Conservation (phyloP, 2,329 filamentous ascomycete genomes). For the Cordyceps cateniannulata region DNA sequence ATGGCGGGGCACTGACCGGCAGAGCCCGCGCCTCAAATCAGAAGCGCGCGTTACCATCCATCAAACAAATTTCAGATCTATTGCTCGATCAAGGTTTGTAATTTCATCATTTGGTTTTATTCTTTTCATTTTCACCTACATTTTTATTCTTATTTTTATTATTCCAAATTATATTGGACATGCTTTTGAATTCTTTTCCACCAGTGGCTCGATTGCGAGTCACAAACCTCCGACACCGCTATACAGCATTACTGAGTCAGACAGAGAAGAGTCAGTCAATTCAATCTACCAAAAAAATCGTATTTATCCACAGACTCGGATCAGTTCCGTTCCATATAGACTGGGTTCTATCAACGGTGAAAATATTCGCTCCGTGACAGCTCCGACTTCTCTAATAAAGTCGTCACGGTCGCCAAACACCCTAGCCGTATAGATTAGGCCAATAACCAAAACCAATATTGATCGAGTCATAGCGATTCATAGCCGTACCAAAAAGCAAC, state of each 20-base stretch:
- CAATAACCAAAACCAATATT: background rate
- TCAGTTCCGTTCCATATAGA: background rate
- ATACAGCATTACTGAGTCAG: background rate
- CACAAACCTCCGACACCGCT: too few species aligned
- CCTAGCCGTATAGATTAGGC: background rate
- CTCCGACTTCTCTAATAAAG: background rate
- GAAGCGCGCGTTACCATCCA: background rate
- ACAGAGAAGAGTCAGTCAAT: background rate
- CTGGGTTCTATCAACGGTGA: background rate
- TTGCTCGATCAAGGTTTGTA: background rate
- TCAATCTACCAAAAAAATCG: background rate
- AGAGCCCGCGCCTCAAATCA: conserved; percentile 1
- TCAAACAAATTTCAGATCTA: background rate
- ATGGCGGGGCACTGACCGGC: background rate
- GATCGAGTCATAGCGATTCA: background rate
- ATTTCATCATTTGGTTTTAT: too few species aligned
- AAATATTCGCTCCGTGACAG: background rate
- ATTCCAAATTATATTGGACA: too few species aligned
- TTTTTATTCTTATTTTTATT: too few species aligned
- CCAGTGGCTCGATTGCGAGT: too few species aligned
- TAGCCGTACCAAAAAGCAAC: background rate
- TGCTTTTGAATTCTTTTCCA: too few species aligned
- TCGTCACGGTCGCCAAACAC: background rate
- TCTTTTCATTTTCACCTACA: too few species aligned
- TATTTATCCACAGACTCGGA: background rate